A percentile compares a stretch with the other conserved stretches of the same genome.
These are phyloP conservation scores for Dioscorea zingiberensis DNA, from an alignment of 106 monocot species.

Conservation along the genomic window DNA sequence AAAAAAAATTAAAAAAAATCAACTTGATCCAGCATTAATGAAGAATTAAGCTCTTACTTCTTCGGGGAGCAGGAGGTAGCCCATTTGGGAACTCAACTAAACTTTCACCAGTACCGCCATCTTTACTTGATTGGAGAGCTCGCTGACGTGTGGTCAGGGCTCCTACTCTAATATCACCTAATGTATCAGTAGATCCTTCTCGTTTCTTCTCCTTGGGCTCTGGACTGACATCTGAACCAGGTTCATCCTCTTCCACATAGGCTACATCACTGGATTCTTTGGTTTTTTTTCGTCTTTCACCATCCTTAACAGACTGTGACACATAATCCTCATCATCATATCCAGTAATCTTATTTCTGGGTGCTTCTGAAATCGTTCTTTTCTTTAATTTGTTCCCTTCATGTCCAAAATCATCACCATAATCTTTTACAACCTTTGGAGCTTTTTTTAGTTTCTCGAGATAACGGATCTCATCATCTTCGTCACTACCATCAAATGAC, in stretches of 20 bases:
- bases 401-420: conserved; percentile 16
- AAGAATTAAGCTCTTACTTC: conserved; percentile 41
- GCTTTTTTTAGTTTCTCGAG: conserved; percentile 51
- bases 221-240: conserved; percentile 32
- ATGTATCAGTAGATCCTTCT: conserved; percentile 22
- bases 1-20: no score
- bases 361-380: conserved; percentile 28
- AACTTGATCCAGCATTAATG: background rate
- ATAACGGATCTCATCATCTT: conserved; percentile 43
- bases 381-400: conserved; percentile 22
- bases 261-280: conserved; percentile 35
- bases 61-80: conserved; percentile 60
- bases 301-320: conserved; percentile 20
- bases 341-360: conserved; percentile 19
- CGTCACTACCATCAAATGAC: conserved; percentile 28
- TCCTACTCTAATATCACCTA: conserved; percentile 28
- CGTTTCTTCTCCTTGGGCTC: conserved; percentile 29
- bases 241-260: conserved; percentile 56
- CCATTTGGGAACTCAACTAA: conserved; percentile 81
- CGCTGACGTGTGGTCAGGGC: conserved; percentile 66
- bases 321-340: conserved; percentile 52
- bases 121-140: conserved; percentile 61
- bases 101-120: conserved; percentile 26
- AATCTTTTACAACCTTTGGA: conserved; percentile 20
- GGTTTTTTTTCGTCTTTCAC: conserved; percentile 19